phyloP scores from a whole-genome alignment of 805 yeast species.

The Ogataea minuta region DNA sequence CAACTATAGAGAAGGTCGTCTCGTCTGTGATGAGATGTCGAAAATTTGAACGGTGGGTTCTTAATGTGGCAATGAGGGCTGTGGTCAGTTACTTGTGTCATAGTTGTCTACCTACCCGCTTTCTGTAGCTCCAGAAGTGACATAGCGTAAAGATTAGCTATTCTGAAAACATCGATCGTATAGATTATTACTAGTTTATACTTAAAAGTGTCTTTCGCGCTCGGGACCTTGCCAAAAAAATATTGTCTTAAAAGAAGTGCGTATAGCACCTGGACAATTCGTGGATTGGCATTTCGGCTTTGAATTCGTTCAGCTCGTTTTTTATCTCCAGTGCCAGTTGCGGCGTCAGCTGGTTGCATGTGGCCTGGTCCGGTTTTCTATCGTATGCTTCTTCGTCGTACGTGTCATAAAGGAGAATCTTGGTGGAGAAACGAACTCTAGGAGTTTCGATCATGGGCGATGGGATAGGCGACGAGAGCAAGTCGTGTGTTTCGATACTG shows the following conservation, averaged over 20 bases:
- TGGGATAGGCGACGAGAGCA: conserved; percentile 11
- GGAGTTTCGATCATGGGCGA: conserved; percentile 10
- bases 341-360: conserved; percentile 90
- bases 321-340: conserved; percentile 79
- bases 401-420: conserved; percentile 82
- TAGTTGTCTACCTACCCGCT: conserved; percentile 16
- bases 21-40: conserved; percentile 33
- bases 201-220: conserved; percentile 9
- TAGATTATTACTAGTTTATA: conserved; percentile 1
- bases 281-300: conserved; percentile 81
- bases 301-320: conserved; percentile 78
- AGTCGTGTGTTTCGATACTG: conserved; percentile 13
- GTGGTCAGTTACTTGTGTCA: conserved; percentile 1
- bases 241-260: conserved; percentile 59
- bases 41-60: conserved; percentile 20
- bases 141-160: conserved; percentile 5
- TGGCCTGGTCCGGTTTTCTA: conserved; percentile 87
- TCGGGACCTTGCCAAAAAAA: neutral
- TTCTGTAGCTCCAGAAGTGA: conserved; percentile 27
- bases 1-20: conserved; percentile 28
- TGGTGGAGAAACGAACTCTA: conserved; percentile 62
- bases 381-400: conserved; percentile 83
- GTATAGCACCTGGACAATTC: conserved; percentile 76
- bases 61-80: conserved; percentile 22
- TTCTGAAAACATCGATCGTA: neutral